Evolutionary conservation across 2,329 filamentous ascomycete species (phyloP).

Genomic region (Neospermospora avenae): DNA sequence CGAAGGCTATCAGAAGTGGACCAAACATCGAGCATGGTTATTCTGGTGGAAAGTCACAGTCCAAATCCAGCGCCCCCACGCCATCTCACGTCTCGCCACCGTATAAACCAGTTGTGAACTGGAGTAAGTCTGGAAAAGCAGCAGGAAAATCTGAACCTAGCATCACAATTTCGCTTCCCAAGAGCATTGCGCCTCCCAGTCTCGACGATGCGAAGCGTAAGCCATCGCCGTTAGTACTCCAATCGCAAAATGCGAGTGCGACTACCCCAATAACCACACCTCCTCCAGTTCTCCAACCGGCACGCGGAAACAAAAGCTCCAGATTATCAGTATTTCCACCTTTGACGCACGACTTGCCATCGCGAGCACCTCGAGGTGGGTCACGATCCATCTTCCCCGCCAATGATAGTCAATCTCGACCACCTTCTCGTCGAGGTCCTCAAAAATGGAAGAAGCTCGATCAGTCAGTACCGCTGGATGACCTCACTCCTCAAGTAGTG

Average conservation of each 20-base stretch:
- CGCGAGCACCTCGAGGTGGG: constrained; percentile 11
- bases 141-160: constrained; percentile 11
- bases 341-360: not conserved
- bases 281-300: not conserved
- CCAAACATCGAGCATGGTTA: constrained; percentile 28
- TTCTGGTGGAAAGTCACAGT: constrained; percentile 29
- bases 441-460: constrained; percentile 1
- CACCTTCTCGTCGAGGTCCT: constrained; percentile 8
- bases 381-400: constrained; percentile 19
- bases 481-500: constrained; percentile 7
- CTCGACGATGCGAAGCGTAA: constrained; percentile 14
- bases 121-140: constrained; percentile 10
- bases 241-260: constrained; percentile 11
- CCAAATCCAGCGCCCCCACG: constrained; percentile 24
- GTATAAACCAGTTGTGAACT: constrained; percentile 12
- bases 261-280: constrained; percentile 5
- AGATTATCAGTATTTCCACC: constrained; percentile 1
- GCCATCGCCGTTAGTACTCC: constrained; percentile 24
- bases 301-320: constrained; percentile 1
- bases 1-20: constrained; percentile 21
- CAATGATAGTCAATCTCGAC: constrained; percentile 3
- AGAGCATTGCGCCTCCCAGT: constrained; percentile 8
- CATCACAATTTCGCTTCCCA: constrained; percentile 7
- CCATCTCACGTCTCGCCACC: constrained; percentile 21
- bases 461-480: constrained; percentile 11